Evolutionary conservation across 306 rosid species (phyloP).

Genomic region (Macrotyloma uniflorum): DNA sequence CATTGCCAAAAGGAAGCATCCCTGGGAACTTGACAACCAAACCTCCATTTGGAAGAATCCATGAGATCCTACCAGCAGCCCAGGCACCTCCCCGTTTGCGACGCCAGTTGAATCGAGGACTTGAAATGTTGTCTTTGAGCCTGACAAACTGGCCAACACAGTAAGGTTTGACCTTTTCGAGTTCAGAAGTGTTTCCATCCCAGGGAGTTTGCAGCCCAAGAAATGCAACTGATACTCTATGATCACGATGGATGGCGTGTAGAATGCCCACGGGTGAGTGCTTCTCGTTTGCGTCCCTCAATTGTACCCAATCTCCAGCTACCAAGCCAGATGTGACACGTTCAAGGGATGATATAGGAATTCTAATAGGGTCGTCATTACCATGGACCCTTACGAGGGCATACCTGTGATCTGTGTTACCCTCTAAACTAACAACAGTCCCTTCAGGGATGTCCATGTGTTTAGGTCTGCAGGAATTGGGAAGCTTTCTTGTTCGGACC

Average conservation of each 20-base stretch:
- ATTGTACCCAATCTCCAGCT: conserved; percentile 79
- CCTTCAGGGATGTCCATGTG: conserved; percentile 86
- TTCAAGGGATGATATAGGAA: conserved; percentile 65
- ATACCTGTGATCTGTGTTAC: conserved; percentile 56
- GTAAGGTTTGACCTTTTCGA: conserved; percentile 78
- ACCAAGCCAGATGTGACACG: conserved; percentile 80
- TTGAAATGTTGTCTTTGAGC: conserved; percentile 59
- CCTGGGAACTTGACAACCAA: conserved; percentile 86
- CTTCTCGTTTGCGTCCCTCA: conserved; percentile 62
- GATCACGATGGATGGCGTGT: conserved; percentile 69
- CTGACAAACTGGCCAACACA: conserved; percentile 80
- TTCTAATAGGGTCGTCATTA: conserved; percentile 77
- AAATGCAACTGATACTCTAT: conserved; percentile 71
- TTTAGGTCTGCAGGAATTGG: conserved; percentile 66
- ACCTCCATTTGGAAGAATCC: conserved; percentile 88
- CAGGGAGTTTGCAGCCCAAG: conserved; percentile 77
- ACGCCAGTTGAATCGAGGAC: conserved; percentile 88
- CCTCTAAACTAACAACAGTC: conserved; percentile 76
- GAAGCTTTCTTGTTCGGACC: conserved; percentile 83
- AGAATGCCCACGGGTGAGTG: conserved; percentile 86
- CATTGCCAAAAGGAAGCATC: conserved; percentile 60
- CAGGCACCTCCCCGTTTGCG: conserved; percentile 57
- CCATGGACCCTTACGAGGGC: conserved; percentile 83
- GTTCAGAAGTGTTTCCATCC: conserved; percentile 69
- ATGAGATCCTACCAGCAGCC: conserved; percentile 76